Base-by-base conservation (phyloP, 1,284 basidiomycete species). In the Ceratobasidium sp. region DNA sequence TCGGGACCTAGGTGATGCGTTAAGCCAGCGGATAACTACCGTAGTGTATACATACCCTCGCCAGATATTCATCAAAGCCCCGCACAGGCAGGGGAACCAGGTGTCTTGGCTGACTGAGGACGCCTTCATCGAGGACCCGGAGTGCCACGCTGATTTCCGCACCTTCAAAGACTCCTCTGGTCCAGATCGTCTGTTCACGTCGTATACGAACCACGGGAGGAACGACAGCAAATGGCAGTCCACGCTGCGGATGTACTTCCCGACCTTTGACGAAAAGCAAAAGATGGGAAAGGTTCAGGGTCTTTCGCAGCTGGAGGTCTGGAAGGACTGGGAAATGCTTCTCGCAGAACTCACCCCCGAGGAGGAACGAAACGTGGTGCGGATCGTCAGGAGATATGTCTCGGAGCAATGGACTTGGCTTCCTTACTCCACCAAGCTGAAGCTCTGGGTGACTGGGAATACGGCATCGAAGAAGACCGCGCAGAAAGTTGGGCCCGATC, bases 61-160 rank as follows among this genome's bases (percentile, higher is more conserved):
- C n/a, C 65, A 67, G 26, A 38, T 67, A 4, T 52, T 67, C 46
- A 26, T 23, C 46, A 67, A 67, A 38, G 65, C 48, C 28, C 65
- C 65, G 23, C 52, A 52, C 23, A 17, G 26, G 46, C 10, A 42
- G 3, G 52, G 23, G 28, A n/a, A 44, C 1, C 17, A 33, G n/a
- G 65, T 10, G 7, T 67, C 64, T n/a, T 67, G 65, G 65, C 52
- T 38, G 15, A 12, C 12, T 3, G n/a, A 52, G 4, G 46, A 52
- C 7, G n/a, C 42, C 3, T 26, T n/a, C n/a, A n/a, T n/a, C 3
- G 46, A 67, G 9, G 6, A 10, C 6, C 0, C 28, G 33, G 33
- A 33, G 4, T 1, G 33, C 10, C 3, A 38, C 0, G 28, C 52
- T 46, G 28, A 9, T 0, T 38, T 48, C 65, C 12, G 52, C 23